These are phyloP conservation scores for Triticum monococcum DNA, from an alignment of 176 grass and related monocot genomes.

Conservation along the genomic window DNA sequence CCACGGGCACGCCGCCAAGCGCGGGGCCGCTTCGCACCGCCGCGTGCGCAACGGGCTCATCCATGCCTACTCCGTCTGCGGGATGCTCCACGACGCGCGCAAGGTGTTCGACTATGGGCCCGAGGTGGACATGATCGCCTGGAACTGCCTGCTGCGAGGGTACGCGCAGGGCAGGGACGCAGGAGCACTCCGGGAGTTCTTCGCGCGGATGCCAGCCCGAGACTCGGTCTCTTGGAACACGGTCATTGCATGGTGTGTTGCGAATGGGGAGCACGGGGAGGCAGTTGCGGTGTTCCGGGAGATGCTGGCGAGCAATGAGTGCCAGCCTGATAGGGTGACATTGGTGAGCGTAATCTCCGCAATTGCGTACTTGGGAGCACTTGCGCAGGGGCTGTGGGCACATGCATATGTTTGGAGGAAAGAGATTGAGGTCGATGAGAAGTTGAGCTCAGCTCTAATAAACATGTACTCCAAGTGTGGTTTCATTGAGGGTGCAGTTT, in stretches of 20 bases:
- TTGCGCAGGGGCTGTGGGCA: conserved; percentile 50
- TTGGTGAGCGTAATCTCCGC: conserved; percentile 58
- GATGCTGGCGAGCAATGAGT: conserved; percentile 40
- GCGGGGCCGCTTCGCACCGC: conserved; percentile 22
- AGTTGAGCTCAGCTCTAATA: conserved; percentile 53
- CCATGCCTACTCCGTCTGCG: conserved; percentile 42
- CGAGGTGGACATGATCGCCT: conserved; percentile 40
- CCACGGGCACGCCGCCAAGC: conserved; percentile 48
- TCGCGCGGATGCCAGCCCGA: conserved; percentile 41
- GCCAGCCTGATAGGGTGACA: conserved; percentile 51
- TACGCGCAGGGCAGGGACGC: conserved; percentile 36
- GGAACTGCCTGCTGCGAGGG: conserved; percentile 61
- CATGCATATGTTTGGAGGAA: conserved; percentile 51
- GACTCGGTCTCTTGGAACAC: conserved; percentile 70
- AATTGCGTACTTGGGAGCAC: conserved; percentile 43
- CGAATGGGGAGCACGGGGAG: conserved; percentile 39
- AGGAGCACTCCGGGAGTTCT: conserved; percentile 43
- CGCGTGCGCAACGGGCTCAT: conserved; percentile 52
- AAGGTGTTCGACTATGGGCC: conserved; percentile 57
- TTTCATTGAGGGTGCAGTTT: conserved; percentile 53
- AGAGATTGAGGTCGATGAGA: conserved; percentile 46
- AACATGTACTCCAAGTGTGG: conserved; percentile 68
- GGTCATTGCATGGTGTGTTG: conserved; percentile 43
- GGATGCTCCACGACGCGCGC: conserved; percentile 35
- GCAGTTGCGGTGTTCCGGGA: conserved; percentile 42